phyloP scores from a whole-genome alignment of 2,329 filamentous ascomycete genomes.

The Corniculantispora saksenae region DNA sequence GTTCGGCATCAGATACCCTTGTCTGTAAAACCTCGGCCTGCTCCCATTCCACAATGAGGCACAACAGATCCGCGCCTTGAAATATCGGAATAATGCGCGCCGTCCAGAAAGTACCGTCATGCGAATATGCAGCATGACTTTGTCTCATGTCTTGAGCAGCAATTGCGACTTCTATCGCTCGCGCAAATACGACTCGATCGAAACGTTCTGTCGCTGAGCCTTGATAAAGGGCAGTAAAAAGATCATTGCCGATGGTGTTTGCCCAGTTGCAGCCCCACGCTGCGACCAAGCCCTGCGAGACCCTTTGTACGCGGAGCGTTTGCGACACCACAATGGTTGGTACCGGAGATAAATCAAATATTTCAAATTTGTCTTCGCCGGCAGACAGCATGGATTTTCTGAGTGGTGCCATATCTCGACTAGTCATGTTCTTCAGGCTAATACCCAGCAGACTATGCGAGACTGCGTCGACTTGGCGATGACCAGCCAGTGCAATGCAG shows the following conservation, averaged over 20 bases:
- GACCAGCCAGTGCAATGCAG: neutral
- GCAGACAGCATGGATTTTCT: neutral
- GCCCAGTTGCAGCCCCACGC: slow-evolving; percentile 29
- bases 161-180: slow-evolving; percentile 33
- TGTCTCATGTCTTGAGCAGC: slow-evolving; percentile 28
- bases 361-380: slow-evolving; percentile 22
- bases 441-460: neutral
- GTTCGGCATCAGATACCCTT: slow-evolving; percentile 25
- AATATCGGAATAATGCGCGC: slow-evolving; percentile 36
- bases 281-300: slow-evolving; percentile 31
- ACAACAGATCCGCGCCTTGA: slow-evolving; percentile 30
- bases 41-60: slow-evolving; percentile 35
- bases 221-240: slow-evolving; percentile 32
- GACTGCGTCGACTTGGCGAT: neutral
- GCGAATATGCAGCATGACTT: slow-evolving; percentile 24
- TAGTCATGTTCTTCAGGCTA: neutral
- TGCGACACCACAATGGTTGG: slow-evolving; percentile 34
- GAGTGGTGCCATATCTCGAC: neutral
- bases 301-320: slow-evolving; percentile 31
- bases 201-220: slow-evolving; percentile 28
- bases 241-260: slow-evolving; percentile 30
- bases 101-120: slow-evolving; percentile 27
- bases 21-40: slow-evolving; percentile 21
- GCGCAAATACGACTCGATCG: slow-evolving; percentile 29
- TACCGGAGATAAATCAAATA: slow-evolving; percentile 34